Evolutionary conservation across 2,329 filamentous ascomycete species (phyloP).

Genomic region (Fusarium sp.): DNA sequence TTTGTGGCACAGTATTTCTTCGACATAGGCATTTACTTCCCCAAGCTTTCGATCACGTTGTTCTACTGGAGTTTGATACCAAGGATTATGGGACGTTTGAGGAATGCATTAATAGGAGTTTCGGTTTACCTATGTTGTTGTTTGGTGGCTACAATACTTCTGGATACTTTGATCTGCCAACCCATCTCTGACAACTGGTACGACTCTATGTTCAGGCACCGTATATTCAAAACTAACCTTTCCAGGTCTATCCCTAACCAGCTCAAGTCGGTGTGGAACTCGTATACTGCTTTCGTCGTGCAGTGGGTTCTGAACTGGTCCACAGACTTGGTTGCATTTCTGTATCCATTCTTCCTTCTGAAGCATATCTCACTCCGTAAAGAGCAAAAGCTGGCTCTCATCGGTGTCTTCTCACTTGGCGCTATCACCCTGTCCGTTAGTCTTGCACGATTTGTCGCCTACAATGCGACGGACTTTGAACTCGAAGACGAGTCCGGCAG

Average conservation of each 20-base stretch:
- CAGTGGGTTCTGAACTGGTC: constrained; percentile 23
- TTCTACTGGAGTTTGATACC: constrained; percentile 24
- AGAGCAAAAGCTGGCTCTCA: constrained; percentile 11
- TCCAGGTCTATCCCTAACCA: constrained; percentile 18
- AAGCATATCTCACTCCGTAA: constrained; percentile 11
- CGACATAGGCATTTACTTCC: constrained; percentile 16
- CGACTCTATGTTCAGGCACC: accelerated
- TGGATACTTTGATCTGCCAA: constrained; percentile 7
- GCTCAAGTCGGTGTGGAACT: constrained; percentile 15
- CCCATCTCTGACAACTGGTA: constrained; percentile 18
- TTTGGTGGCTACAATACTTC: constrained; percentile 8
- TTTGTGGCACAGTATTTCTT: constrained; percentile 17
- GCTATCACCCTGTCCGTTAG: constrained; percentile 8
- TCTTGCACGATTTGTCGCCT: constrained; percentile 16
- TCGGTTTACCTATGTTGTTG: constrained; percentile 3
- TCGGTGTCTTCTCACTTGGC: constrained; percentile 19
- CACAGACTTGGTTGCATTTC: constrained; percentile 4
- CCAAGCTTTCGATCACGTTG: constrained; percentile 20
- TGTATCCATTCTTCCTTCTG: constrained; percentile 15
- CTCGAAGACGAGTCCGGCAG: constrained; percentile 17
- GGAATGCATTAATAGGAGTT: not conserved
- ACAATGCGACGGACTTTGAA: constrained; percentile 17
- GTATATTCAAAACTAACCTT: accelerated
- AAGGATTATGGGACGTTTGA: not conserved
- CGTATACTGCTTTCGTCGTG: constrained; percentile 7